These are phyloP conservation scores for Colletotrichum cuscutae DNA, from an alignment of 2,329 filamentous ascomycete species.

Conservation along the genomic window DNA sequence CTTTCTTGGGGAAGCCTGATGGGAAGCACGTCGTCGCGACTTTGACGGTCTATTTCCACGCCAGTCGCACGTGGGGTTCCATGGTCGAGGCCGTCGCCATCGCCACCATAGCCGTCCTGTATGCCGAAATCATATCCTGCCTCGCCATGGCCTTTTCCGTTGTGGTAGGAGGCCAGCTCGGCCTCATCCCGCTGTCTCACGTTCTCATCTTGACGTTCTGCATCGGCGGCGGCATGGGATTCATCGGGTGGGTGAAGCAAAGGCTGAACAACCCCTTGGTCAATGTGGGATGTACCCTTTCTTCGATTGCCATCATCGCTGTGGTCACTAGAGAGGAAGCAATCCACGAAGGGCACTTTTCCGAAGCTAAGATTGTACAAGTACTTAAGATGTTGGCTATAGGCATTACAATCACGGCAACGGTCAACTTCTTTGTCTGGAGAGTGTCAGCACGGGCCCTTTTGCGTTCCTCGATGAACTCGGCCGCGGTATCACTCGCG, in stretches of 20 bases:
- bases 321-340: slow-evolving; percentile 92
- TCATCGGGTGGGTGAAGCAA: slow-evolving; percentile 90
- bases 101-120: slow-evolving; percentile 81
- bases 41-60: slow-evolving; percentile 94
- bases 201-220: slow-evolving; percentile 84
- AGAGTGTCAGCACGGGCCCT: slow-evolving; percentile 80
- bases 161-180: slow-evolving; percentile 62
- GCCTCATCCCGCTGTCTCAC: slow-evolving; percentile 78
- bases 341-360: slow-evolving; percentile 84
- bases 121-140: slow-evolving; percentile 75
- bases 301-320: slow-evolving; percentile 89
- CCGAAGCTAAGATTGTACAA: slow-evolving; percentile 82
- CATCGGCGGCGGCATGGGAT: slow-evolving; percentile 85
- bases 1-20: slow-evolving; percentile 83
- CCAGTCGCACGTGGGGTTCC: slow-evolving; percentile 84
- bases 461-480: slow-evolving; percentile 78
- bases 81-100: slow-evolving; percentile 89
- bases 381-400: slow-evolving; percentile 86
- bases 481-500: slow-evolving; percentile 78
- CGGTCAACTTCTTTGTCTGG: slow-evolving; percentile 81
- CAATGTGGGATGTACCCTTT: slow-evolving; percentile 85
- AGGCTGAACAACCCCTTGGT: slow-evolving; percentile 81
- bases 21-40: slow-evolving; percentile 95
- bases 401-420: slow-evolving; percentile 77
- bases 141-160: slow-evolving; percentile 91